Base-by-base conservation (phyloP, 2,329 filamentous ascomycete species). In the Thyridium curvatum region DNA sequence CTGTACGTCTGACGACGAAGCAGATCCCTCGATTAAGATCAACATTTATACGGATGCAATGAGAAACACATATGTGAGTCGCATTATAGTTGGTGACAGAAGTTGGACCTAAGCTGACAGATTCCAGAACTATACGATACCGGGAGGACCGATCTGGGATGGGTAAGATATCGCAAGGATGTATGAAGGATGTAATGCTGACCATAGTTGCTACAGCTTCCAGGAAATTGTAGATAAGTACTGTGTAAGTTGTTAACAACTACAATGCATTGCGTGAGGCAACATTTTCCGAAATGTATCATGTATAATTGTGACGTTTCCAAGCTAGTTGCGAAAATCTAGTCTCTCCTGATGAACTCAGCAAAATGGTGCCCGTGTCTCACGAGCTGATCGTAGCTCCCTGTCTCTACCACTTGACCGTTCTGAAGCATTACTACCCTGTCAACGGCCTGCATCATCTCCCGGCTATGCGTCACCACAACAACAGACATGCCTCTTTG, bases 381-480 rank as follows among this genome's bases (percentile, higher is more conserved):
- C 34, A 74, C 50, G 49, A 96, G 57, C 41, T 78, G 76, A 2
- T 71, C 62, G 58, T 82, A 95, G 1, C 58, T 52, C 0, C 90
- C 90, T 40, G 72, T 62, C 54, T 91, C 77, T 3, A 79, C 83
- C 7, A 86, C 76, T 2, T 75, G 66, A 3, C 75, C 71, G 0
- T 79, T 74, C n/a, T 85, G 74, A 18, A 94, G 49, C 45, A 96
- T 77, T 1, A 91, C 68, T 8, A 96, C 67, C 33, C 76, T 70
- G 54, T 88, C 81, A 1, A 84, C 85, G 42, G 86, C 75, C 41
- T 73, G 71, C 86, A 97, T 96, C 87, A 95, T 94, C 53, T 91
- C 83, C 44, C 68, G 70, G 41, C 74, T 77, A 61, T 96, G 91
- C 35, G 89, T 95, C 30, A 94, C 82, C 17, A 94, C 72, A 13